Conservation (phyloP, 805 yeast genomes). For the Yamadazyma akitaensis region DNA sequence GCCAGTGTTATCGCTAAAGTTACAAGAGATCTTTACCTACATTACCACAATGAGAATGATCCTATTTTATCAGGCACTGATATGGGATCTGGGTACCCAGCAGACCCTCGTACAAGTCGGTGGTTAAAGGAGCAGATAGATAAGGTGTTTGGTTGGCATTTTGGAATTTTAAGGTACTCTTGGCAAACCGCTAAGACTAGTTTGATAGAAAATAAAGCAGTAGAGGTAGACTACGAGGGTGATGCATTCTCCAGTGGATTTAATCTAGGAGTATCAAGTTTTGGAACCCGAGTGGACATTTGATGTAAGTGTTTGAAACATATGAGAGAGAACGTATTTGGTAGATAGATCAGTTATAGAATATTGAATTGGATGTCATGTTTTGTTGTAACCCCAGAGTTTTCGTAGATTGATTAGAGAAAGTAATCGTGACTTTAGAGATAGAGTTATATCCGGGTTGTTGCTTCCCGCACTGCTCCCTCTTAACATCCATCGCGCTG, state of each 20-base stretch:
- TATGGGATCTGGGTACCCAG: slow-evolving; percentile 89
- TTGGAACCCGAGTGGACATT: slow-evolving; percentile 3
- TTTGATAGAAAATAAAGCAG: slow-evolving; percentile 50
- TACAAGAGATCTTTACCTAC: slow-evolving; percentile 72
- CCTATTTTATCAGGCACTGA: slow-evolving; percentile 35
- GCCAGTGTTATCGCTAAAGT: slow-evolving; percentile 97
- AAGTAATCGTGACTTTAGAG: too few species aligned
- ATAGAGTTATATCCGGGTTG: neutral
- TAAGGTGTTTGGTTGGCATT: slow-evolving; percentile 82
- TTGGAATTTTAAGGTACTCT: slow-evolving; percentile 70
- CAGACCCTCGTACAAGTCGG: slow-evolving; percentile 79
- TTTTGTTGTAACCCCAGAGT: too few species aligned
- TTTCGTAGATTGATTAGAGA: too few species aligned
- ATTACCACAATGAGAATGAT: slow-evolving; percentile 28
- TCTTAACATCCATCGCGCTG: neutral
- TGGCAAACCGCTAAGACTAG: slow-evolving; percentile 92
- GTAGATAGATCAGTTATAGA: too few species aligned
- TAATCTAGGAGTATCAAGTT: neutral
- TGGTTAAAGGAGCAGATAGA: slow-evolving; percentile 71
- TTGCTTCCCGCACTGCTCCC: neutral
- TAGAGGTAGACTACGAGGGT: slow-evolving; percentile 61
- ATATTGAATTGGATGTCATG: too few species aligned
- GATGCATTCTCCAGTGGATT: slow-evolving; percentile 1
- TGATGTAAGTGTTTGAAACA: neutral
- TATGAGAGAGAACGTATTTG: too few species aligned